These are phyloP conservation scores for Geranomyces michiganensis DNA, from an alignment of 192 early-diverging fungal species.

Conservation along the genomic window DNA sequence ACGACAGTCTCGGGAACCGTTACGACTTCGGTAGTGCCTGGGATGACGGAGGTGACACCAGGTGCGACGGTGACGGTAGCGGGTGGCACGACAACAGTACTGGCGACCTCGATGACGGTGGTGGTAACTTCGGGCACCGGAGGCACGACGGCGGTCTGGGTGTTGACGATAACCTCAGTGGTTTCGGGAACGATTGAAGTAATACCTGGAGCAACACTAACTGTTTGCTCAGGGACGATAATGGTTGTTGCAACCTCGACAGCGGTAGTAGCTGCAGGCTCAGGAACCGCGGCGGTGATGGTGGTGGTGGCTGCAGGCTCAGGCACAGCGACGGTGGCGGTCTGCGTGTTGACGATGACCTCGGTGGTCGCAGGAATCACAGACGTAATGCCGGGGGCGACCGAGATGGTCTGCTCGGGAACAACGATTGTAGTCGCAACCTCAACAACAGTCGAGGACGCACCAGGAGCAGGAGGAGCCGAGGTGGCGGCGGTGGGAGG, in stretches of 20 bases:
- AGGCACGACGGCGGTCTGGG: not conserved
- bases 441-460: not conserved
- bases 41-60: not conserved
- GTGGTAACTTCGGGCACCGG: not conserved
- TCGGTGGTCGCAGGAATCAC: not conserved
- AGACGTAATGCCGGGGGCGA: not conserved
- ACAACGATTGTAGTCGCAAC: constrained; percentile 3
- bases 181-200: not conserved
- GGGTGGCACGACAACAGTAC: not conserved
- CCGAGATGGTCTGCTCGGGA: not conserved
- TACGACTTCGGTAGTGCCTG: not conserved
- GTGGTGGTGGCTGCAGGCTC: not conserved
- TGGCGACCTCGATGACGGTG: not conserved
- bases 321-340: not conserved
- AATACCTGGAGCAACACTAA: not conserved
- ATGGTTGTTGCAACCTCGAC: constrained; percentile 3
- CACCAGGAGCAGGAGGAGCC: constrained; percentile 4
- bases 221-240: not conserved
- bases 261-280: not conserved
- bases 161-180: not conserved
- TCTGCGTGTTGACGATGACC: not conserved
- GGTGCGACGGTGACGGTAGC: not conserved
- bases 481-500: not conserved
- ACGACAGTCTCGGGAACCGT: not conserved
- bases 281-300: not conserved